Evolutionary conservation across 1,284 basidiomycete genomes (phyloP).

Genomic region (Boletellus deceptivus): DNA sequence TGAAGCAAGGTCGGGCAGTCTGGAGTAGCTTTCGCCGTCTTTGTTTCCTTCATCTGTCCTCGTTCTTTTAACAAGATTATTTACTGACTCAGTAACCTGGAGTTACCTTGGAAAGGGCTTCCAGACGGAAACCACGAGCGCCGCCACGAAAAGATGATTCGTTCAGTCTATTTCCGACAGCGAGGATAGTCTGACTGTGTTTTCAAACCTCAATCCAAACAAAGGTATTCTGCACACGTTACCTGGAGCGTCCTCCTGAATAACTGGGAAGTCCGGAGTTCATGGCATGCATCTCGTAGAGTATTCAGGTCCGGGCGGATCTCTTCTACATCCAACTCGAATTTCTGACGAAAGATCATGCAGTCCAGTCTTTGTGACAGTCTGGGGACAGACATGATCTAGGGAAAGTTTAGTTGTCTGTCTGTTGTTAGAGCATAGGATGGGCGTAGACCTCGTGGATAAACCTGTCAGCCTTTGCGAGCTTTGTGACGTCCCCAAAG

Average conservation of each 20-base stretch:
- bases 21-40: constrained; percentile 62
- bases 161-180: constrained; percentile 83
- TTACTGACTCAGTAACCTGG: background rate
- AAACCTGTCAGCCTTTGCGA: constrained; percentile 84
- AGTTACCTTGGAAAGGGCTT: constrained; percentile 74
- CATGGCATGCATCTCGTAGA: constrained; percentile 69
- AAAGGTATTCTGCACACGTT: background rate
- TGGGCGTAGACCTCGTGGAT: constrained; percentile 60
- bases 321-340: constrained; percentile 84
- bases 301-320: constrained; percentile 79
- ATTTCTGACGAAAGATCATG: constrained; percentile 79
- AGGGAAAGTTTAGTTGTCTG: constrained; percentile 8
- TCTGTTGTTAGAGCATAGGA: background rate
- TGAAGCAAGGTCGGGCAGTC: constrained; percentile 86
- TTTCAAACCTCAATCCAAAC: constrained; percentile 4
- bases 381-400: constrained; percentile 81
- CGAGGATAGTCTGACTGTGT: constrained; percentile 56
- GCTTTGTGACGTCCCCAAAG: constrained; percentile 65
- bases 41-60: constrained; percentile 78
- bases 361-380: constrained; percentile 71
- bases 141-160: constrained; percentile 79
- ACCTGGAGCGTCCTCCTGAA: constrained; percentile 76
- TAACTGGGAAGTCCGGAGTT: constrained; percentile 66
- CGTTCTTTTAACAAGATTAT: background rate
- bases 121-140: constrained; percentile 81